Percentiles rank a stretch among this genome's conserved stretches.
phyloP scores from a whole-genome alignment of 306 rosid species.

The Vigna reflexopilosa region DNA sequence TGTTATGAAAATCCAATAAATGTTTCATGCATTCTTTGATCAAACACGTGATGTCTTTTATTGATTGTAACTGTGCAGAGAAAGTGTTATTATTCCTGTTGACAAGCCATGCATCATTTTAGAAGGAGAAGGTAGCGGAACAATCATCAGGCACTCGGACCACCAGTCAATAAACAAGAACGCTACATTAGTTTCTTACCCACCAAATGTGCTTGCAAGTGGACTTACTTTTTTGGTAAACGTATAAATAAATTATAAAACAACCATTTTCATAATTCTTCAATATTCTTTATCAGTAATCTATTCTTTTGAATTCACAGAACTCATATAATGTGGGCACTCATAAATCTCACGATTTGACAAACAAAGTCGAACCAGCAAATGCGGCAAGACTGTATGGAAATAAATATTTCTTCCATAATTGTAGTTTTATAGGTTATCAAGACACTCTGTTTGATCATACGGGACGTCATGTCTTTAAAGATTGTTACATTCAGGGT shows the following conservation, averaged over 20 bases:
- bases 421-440: conserved; percentile 22
- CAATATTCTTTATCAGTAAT: neutral
- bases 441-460: conserved; percentile 55
- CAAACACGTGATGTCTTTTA: no score
- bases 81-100: neutral
- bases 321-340: neutral
- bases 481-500: conserved; percentile 43
- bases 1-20: no score
- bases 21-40: no score
- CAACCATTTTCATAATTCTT: neutral
- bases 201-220: neutral
- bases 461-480: conserved; percentile 30
- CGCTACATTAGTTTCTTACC: neutral
- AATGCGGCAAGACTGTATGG: conserved; percentile 13
- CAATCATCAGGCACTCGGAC: neutral
- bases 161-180: neutral
- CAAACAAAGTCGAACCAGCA: conserved; percentile 13
- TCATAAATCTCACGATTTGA: neutral
- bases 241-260: neutral
- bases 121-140: neutral
- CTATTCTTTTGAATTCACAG: neutral
- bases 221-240: neutral
- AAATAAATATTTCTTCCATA: neutral
- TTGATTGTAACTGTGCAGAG: neutral
- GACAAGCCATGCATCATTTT: neutral